phyloP scores from a whole-genome alignment of 371 early-diverging fungal genomes.

The Syncephalastrum racemosum region DNA sequence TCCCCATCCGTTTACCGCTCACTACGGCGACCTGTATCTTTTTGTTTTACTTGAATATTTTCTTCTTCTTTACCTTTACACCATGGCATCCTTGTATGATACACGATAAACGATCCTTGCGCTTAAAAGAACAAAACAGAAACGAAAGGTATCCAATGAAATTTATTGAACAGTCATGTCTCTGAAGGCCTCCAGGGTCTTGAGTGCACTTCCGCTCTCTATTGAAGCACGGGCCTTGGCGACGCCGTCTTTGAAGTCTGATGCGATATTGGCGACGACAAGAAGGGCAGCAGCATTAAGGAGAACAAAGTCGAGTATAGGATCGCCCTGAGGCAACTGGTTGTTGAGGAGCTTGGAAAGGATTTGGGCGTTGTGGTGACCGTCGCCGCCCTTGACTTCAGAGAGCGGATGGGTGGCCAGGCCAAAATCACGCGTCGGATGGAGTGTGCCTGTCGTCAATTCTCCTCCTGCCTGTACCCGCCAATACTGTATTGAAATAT shows the following conservation, averaged over 20 bases:
- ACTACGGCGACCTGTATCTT: neutral
- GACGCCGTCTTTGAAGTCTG: constrained; percentile 77
- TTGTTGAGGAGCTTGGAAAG: constrained; percentile 67
- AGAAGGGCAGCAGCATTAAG: constrained; percentile 88
- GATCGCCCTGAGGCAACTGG: constrained; percentile 53
- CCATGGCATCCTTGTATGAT: neutral
- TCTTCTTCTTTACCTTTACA: constrained; percentile 1
- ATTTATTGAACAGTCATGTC: constrained; percentile 32
- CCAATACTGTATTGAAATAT: constrained; percentile 62
- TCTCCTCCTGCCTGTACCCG: constrained; percentile 55
- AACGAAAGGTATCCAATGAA: neutral
- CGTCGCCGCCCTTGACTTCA: constrained; percentile 79
- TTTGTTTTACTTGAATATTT: neutral
- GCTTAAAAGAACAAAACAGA: too few species aligned
- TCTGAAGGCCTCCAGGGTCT: constrained; percentile 64
- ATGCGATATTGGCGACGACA: constrained; percentile 77
- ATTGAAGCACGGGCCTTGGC: constrained; percentile 75
- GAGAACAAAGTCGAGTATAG: constrained; percentile 89
- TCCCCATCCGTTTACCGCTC: neutral
- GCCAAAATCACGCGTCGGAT: constrained; percentile 85
- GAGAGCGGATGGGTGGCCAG: constrained; percentile 71
- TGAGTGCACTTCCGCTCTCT: constrained; percentile 65
- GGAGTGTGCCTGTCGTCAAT: constrained; percentile 64
- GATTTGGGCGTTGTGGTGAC: constrained; percentile 71
- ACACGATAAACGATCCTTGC: too few species aligned